Percentiles rank a stretch among this genome's conserved stretches.
phyloP scores from a whole-genome alignment of 2,329 filamentous ascomycete genomes.

The Aspergillus intermedius region DNA sequence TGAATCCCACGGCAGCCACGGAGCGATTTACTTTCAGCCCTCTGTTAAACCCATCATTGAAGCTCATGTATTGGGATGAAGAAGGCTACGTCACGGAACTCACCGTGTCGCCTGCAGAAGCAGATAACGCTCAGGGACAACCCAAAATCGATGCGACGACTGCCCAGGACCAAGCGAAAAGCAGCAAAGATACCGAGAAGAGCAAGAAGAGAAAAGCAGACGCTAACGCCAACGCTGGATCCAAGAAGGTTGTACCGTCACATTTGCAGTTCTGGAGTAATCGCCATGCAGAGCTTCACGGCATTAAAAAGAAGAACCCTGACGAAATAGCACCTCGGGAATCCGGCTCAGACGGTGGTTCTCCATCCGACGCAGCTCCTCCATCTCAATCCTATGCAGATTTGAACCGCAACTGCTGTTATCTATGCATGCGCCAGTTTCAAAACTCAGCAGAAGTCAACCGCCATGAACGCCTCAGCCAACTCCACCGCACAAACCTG shows the following conservation, averaged over 20 bases:
- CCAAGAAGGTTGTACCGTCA: constrained; percentile 50
- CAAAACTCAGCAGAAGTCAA: constrained; percentile 50
- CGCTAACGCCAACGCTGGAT: constrained; percentile 24
- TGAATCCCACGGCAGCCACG: constrained; percentile 53
- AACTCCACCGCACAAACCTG: constrained; percentile 52
- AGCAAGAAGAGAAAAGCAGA: constrained; percentile 44
- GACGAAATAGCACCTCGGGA: constrained; percentile 15
- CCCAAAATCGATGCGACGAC: constrained; percentile 15
- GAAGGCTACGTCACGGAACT: constrained; percentile 64
- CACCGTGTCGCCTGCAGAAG: constrained; percentile 50
- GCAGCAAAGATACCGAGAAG: constrained; percentile 37
- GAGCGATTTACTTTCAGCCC: constrained; percentile 63
- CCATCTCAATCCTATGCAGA: constrained; percentile 56
- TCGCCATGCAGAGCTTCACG: constrained; percentile 61
- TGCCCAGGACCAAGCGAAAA: constrained; percentile 23
- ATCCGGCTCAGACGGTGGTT: constrained; percentile 19
- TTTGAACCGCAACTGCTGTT: constrained; percentile 51
- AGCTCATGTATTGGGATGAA: constrained; percentile 70
- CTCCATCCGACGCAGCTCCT: constrained; percentile 23
- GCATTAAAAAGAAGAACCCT: constrained; percentile 34
- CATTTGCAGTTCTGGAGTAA: constrained; percentile 68
- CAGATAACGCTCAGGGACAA: constrained; percentile 23
- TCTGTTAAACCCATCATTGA: constrained; percentile 59
- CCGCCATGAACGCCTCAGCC: constrained; percentile 54
- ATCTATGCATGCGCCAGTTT: constrained; percentile 57